These are phyloP conservation scores for Melaleuca quinquenervia DNA, from an alignment of 345 rosid species.

Conservation along the genomic window DNA sequence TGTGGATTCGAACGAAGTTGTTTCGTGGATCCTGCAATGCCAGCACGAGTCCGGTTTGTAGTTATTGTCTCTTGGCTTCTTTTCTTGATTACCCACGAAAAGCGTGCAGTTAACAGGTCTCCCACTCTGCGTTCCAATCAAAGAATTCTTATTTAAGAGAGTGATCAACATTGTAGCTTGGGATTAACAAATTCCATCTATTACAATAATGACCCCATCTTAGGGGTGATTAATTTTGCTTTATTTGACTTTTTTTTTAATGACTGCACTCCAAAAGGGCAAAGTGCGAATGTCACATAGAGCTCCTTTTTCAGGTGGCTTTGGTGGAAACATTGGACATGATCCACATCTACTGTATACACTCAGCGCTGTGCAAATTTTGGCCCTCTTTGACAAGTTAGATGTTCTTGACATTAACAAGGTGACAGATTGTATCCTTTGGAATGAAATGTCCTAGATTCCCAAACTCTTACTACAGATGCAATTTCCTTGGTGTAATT, in stretches of 20 bases:
- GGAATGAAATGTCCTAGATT: not conserved
- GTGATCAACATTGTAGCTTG: not conserved
- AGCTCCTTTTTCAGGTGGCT: constrained; percentile 51
- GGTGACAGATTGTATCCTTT: not conserved
- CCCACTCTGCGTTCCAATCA: not conserved
- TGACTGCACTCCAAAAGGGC: not conserved
- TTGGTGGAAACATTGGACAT: constrained; percentile 77
- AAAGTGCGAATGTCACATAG: not conserved
- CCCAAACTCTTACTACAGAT: not conserved
- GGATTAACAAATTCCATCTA: not conserved
- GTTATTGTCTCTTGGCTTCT: not conserved
- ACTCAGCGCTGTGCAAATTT: not conserved
- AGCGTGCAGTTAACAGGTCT: not conserved
- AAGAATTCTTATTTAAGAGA: not conserved
- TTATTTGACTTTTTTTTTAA: not conserved
- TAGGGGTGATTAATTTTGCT: not conserved
- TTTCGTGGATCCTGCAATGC: constrained; percentile 67
- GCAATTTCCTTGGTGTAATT: not conserved
- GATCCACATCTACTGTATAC: constrained; percentile 35
- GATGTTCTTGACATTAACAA: not conserved
- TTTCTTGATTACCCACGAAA: not conserved
- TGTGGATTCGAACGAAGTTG: constrained; percentile 46
- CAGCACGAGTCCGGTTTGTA: constrained; percentile 64
- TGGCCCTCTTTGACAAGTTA: not conserved
- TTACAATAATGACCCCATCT: not conserved